A percentile compares a stretch with the other conserved stretches of the same genome.
phyloP scores from a whole-genome alignment of 1,284 basidiomycete species.

The Hymenochaete sp. region DNA sequence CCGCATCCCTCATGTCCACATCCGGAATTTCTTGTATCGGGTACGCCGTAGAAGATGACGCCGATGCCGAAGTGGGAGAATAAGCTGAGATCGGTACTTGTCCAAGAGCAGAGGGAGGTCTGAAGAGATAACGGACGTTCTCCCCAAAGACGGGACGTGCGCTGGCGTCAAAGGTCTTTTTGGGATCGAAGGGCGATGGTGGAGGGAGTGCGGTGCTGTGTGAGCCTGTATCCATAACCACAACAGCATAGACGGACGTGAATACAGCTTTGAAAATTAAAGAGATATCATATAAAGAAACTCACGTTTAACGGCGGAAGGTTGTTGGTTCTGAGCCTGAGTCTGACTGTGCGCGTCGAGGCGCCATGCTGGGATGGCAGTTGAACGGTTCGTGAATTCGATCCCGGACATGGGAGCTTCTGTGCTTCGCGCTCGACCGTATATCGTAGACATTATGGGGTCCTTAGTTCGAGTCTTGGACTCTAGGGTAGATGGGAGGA shows the following conservation, averaged over 20 bases:
- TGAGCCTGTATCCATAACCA: slow-evolving; percentile 9
- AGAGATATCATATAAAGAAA: too few relatives aligned
- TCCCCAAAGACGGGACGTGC: slow-evolving; percentile 15
- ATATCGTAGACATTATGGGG: slow-evolving; percentile 13
- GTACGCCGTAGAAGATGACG: slow-evolving; percentile 7
- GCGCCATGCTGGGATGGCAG: slow-evolving; percentile 16
- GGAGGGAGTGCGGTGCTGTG: slow-evolving; percentile 16
- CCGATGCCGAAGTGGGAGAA: neutral
- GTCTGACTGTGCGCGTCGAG: slow-evolving; percentile 1
- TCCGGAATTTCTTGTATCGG: slow-evolving; percentile 14
- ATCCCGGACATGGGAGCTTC: slow-evolving; percentile 17
- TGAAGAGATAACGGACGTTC: slow-evolving; percentile 15
- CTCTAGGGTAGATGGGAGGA: too few relatives aligned
- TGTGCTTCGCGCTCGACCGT: slow-evolving; percentile 14
- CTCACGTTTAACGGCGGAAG: too few relatives aligned
- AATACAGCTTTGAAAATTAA: neutral
- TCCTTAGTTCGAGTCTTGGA: too few relatives aligned
- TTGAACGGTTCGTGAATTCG: slow-evolving; percentile 17
- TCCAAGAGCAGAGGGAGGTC: slow-evolving; percentile 4
- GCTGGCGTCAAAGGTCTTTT: slow-evolving; percentile 5
- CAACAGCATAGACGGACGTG: too few relatives aligned
- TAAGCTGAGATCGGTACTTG: too few relatives aligned
- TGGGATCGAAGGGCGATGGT: slow-evolving; percentile 17
- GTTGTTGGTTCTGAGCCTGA: too few relatives aligned
- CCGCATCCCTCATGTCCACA: slow-evolving; percentile 17